phyloP scores from a whole-genome alignment of 495 filamentous ascomycete genomes.

The Daldinia concentrica region DNA sequence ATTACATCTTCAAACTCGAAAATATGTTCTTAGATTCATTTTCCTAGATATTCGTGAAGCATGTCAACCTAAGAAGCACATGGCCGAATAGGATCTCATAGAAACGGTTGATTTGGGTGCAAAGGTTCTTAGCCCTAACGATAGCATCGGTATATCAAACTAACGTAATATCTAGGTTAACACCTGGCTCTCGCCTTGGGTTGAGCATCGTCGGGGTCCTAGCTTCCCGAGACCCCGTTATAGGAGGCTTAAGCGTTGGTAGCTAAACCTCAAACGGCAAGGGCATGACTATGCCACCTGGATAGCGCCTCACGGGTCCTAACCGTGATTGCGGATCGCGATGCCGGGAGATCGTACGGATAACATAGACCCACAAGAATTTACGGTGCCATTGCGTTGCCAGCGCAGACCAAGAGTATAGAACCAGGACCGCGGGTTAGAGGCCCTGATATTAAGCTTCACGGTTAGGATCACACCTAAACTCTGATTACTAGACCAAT shows the following conservation, averaged over 20 bases:
- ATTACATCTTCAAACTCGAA: background rate
- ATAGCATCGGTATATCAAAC: background rate
- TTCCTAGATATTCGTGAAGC: constrained; percentile 25
- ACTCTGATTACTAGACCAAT: background rate
- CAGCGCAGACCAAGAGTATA: background rate
- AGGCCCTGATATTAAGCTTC: constrained; percentile 7
- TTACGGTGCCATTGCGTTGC: constrained; percentile 7
- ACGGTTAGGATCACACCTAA: background rate
- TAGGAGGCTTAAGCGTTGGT: background rate
- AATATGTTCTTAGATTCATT: constrained; percentile 16
- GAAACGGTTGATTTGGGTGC: background rate
- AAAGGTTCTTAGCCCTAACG: background rate
- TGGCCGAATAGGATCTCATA: background rate
- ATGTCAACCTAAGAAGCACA: constrained; percentile 1
- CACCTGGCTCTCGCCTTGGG: background rate
- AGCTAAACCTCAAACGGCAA: background rate
- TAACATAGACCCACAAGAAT: constrained; percentile 6
- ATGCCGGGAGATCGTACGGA: constrained; percentile 14
- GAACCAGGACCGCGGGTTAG: constrained; percentile 9
- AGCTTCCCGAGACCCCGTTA: background rate
- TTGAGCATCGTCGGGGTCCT: background rate
- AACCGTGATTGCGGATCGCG: background rate
- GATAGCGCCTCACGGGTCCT: background rate
- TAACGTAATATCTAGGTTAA: background rate
- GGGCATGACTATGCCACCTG: background rate